A percentile compares a stretch with the other conserved stretches of the same genome.
These are phyloP conservation scores for Ruellia speciosa DNA, from an alignment of 305 asterid genomes.

Conservation along the genomic window DNA sequence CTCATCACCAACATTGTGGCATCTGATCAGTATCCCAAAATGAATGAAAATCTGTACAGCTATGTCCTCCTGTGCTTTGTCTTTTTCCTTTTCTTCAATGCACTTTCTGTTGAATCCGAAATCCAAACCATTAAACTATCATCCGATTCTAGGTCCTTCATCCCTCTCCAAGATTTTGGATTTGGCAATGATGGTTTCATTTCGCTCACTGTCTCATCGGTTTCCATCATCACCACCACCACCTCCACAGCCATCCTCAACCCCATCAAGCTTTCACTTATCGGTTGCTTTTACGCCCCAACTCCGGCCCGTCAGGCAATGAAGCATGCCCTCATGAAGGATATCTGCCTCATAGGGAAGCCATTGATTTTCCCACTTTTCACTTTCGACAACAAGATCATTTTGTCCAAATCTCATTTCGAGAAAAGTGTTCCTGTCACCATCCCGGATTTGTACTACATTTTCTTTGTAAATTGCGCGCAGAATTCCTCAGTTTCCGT, in stretches of 20 bases:
- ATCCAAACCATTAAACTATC: slow-evolving; percentile 24
- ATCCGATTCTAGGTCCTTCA: slow-evolving; percentile 32
- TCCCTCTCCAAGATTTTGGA: slow-evolving; percentile 36
- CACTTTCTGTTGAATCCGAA: slow-evolving; percentile 19
- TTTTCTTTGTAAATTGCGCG: slow-evolving; percentile 33
- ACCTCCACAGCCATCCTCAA: slow-evolving; percentile 10
- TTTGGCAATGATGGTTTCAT: slow-evolving; percentile 31
- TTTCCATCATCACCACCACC: slow-evolving; percentile 22
- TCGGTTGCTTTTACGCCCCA: slow-evolving; percentile 37
- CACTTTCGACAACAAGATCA: slow-evolving; percentile 22
- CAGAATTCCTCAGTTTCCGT: slow-evolving; percentile 25
- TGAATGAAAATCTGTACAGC: slow-evolving; percentile 18
- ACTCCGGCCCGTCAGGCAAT: slow-evolving; percentile 27
- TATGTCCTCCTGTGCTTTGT: slow-evolving; percentile 10
- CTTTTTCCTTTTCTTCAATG: slow-evolving; percentile 10
- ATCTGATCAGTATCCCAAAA: slow-evolving; percentile 14
- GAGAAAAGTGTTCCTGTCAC: slow-evolving; percentile 21
- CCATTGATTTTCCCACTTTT: slow-evolving; percentile 35
- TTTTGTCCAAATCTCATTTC: slow-evolving; percentile 7
- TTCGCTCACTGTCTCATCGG: slow-evolving; percentile 25
- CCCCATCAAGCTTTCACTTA: slow-evolving; percentile 25
- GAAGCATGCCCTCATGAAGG: slow-evolving; percentile 20
- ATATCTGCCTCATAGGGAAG: slow-evolving; percentile 29
- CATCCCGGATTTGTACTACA: slow-evolving; percentile 32
- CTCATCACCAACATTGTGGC: slow-evolving; percentile 7